Conservation (phyloP, 179 eudicot genomes). For the Silene noctiflora region DNA sequence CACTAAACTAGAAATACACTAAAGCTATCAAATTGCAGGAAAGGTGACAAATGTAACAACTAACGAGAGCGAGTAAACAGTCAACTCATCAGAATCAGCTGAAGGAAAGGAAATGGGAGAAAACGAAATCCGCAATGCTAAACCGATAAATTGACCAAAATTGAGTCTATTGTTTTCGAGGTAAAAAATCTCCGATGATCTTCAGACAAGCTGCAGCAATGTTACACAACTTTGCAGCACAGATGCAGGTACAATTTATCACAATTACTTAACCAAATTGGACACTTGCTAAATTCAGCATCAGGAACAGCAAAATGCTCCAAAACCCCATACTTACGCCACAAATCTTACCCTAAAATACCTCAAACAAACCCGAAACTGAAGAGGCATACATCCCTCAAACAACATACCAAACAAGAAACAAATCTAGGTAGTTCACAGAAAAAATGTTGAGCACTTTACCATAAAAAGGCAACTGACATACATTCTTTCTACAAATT, state of each 20-base stretch:
- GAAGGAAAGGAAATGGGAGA: background rate
- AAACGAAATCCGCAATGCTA: background rate
- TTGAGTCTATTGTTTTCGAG: no score
- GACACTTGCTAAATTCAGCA: constrained; percentile 1
- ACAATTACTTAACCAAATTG: constrained; percentile 1
- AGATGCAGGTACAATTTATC: background rate
- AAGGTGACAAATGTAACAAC: background rate
- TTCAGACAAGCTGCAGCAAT: background rate
- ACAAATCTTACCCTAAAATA: constrained; percentile 2
- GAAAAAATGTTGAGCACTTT: constrained; percentile 10
- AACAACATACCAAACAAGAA: no score
- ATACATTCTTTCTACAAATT: constrained; percentile 9
- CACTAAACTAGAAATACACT: background rate
- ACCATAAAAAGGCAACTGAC: constrained; percentile 3
- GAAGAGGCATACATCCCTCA: no score
- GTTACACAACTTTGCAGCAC: background rate
- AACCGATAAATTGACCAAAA: no score
- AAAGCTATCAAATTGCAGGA: background rate
- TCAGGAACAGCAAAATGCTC: background rate
- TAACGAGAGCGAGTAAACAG: background rate
- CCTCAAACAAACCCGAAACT: constrained; percentile 14
- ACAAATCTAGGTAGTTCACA: constrained; percentile 3
- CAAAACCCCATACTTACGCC: background rate
- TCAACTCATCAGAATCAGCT: background rate
- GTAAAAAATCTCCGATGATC: no score